A percentile compares a stretch with the other conserved stretches of the same genome.
Evolutionary conservation across 805 yeast genomes (phyloP).

Genomic region (Candida andamanensis): DNA sequence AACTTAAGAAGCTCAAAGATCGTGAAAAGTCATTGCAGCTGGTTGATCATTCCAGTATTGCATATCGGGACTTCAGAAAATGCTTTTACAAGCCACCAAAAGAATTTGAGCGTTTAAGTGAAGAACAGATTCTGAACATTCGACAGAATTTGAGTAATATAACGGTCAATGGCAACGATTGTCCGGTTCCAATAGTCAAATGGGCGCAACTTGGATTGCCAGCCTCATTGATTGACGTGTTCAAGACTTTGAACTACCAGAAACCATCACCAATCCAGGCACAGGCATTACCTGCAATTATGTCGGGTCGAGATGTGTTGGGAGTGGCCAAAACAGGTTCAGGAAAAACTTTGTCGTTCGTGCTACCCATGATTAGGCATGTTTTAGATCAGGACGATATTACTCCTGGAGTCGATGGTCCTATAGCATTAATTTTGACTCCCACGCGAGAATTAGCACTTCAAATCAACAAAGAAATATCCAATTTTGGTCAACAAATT

Average conservation of each 20-base stretch:
- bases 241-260: slow-evolving; percentile 49
- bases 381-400: slow-evolving; percentile 65
- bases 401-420: slow-evolving; percentile 49
- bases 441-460: slow-evolving; percentile 92
- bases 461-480: slow-evolving; percentile 70
- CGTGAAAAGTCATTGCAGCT: slow-evolving; percentile 47
- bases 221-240: slow-evolving; percentile 45
- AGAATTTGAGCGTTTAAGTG: slow-evolving; percentile 44
- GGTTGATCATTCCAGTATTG: slow-evolving; percentile 41
- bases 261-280: slow-evolving; percentile 85
- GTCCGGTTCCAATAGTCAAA: slow-evolving; percentile 60
- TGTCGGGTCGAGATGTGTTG: slow-evolving; percentile 85
- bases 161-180: slow-evolving; percentile 52
- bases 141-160: slow-evolving; percentile 58
- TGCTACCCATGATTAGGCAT: slow-evolving; percentile 80
- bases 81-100: slow-evolving; percentile 58
- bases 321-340: slow-evolving; percentile 97
- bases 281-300: slow-evolving; percentile 84
- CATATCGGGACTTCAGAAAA: slow-evolving; percentile 53
- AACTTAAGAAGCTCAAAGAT: slow-evolving; percentile 38
- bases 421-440: slow-evolving; percentile 72
- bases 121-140: slow-evolving; percentile 51
- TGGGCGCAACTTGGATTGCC: slow-evolving; percentile 87
- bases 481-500: slow-evolving; percentile 50
- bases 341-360: slow-evolving; percentile 88